Evolutionary conservation across 139 green algal genomes (phyloP), one percentile per base, ranked within the genome.

Genomic region (Ettlia oleoabundans): DNA sequence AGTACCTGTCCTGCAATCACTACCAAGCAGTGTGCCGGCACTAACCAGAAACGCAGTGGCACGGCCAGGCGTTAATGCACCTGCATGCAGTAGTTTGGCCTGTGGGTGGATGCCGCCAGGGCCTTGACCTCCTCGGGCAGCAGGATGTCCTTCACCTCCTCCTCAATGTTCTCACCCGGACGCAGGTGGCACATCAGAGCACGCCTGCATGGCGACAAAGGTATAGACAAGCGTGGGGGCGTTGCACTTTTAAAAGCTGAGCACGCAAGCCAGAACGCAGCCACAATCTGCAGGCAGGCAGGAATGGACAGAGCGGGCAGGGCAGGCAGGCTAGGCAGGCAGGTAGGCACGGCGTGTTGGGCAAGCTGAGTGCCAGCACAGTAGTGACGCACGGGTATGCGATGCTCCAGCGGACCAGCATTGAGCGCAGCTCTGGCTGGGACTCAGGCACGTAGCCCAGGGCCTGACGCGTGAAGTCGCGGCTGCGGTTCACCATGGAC

Each of bases 381-480:
- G n/a, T n/a, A n/a, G 4, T 28, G 37, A 58, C 63, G 10, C 71
- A 61, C 42, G 32, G 66, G 47, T 81, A 81, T 1, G 86, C 82
- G 8, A 82, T 53, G 26, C 66, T 76, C 88, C 86, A 92, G 41
- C 88, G 83, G 37, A 74, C 73, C 68, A 86, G 71, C 65, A 86
- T 64, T 5, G 41, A 65, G 32, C 33, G 33, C 51, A 85, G 40
- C 40, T 58, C 70, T 8, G 37, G 62, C 43, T 72, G 42, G 8
- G 19, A n/a, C 1, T 71, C 18, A 13, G 64, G 40, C 24, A 43
- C 22, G 38, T 84, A 52, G 2, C 33, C 65, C 37, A 86, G 61
- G 0, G 41, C 51, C 66, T 87, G 78, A n/a, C 79, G 77, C 15
- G 51, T 55, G 2, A 90, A 71, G 78, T 91, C 82, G 4, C 88